Evolutionary conservation across 768 basidiomycete genomes (phyloP).

Genomic region (Rhodotorula graminis): DNA sequence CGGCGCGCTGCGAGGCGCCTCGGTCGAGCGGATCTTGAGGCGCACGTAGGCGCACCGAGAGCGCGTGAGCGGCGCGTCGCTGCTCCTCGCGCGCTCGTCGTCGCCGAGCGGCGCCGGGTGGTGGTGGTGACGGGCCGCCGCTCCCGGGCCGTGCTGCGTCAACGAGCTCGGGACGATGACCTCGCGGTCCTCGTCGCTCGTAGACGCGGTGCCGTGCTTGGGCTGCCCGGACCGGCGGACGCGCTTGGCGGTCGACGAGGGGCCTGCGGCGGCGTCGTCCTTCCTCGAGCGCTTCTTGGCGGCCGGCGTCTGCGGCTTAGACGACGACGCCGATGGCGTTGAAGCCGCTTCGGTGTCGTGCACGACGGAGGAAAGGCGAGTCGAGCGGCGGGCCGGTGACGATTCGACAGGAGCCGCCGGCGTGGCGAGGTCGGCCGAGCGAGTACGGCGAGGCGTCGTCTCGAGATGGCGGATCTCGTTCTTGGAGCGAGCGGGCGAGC

Average conservation of each 20-base stretch:
- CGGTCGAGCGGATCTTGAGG: neutral
- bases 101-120: neutral
- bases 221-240: neutral
- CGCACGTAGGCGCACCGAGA: constrained; percentile 16
- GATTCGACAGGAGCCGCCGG: no score
- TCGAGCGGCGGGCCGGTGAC: neutral
- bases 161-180: neutral
- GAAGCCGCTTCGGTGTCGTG: neutral
- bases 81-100: neutral
- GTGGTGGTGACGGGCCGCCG: neutral
- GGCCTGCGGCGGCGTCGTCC: neutral
- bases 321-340: neutral
- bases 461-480: no score
- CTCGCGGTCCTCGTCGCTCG: neutral
- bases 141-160: no score
- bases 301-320: neutral
- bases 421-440: neutral
- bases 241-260: neutral
- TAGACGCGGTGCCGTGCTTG: neutral
- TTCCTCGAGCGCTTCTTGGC: neutral
- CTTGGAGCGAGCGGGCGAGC: neutral
- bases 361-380: neutral
- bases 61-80: constrained; percentile 10
- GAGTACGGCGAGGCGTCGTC: neutral
- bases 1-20: neutral